A percentile compares a stretch with the other conserved stretches of the same genome.
phyloP scores from a whole-genome alignment of 257 asterid genomes.

The Solanum medicagineum region DNA sequence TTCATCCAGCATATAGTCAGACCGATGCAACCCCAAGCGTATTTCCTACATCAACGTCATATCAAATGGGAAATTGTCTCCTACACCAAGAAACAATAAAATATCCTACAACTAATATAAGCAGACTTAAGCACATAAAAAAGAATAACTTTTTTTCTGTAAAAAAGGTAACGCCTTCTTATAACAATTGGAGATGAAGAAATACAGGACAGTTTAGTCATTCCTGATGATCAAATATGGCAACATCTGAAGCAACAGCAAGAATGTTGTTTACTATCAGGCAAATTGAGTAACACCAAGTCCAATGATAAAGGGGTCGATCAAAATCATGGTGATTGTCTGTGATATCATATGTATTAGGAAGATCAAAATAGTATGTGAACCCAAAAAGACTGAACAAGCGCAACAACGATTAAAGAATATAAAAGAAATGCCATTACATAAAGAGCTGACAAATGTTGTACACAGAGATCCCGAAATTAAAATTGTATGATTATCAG shows the following conservation, averaged over 20 bases:
- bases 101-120: not conserved
- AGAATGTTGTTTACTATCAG: not conserved
- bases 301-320: not conserved
- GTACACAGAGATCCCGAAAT: not conserved
- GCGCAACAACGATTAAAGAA: not conserved
- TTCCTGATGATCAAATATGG: not conserved
- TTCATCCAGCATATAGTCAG: conserved; percentile 94
- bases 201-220: not conserved
- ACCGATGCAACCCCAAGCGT: conserved; percentile 94
- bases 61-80: conserved; percentile 11
- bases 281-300: not conserved
- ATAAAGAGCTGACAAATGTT: not conserved
- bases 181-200: not conserved
- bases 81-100: not conserved
- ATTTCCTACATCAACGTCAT: conserved; percentile 44
- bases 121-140: not conserved
- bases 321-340: not conserved
- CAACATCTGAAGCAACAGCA: not conserved
- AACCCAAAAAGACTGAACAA: not conserved
- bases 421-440: not conserved
- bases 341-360: not conserved
- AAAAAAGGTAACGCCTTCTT: not conserved
- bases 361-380: not conserved
- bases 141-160: not conserved
- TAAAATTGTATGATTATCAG: not conserved